These are phyloP conservation scores for Malus sylvestris DNA, from an alignment of 306 rosid species.

Conservation along the genomic window DNA sequence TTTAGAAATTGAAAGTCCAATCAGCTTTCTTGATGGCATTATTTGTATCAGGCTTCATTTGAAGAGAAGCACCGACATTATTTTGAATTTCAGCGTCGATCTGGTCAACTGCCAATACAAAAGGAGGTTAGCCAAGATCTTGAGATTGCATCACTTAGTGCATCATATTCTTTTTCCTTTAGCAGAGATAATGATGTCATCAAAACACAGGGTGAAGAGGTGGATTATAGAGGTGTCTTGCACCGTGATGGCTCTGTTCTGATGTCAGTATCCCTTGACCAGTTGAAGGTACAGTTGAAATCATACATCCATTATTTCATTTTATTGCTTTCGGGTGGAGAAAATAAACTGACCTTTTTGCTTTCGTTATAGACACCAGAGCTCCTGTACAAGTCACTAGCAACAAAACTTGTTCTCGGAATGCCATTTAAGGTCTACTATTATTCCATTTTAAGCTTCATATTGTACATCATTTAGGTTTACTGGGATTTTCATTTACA, in stretches of 20 bases:
- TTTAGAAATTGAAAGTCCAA: conserved; percentile 2
- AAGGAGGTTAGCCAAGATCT: conserved; percentile 55
- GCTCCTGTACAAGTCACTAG: conserved; percentile 84
- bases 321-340: conserved; percentile 1
- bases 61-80: conserved; percentile 91
- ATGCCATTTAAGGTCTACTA: conserved; percentile 91
- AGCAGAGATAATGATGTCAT: conserved; percentile 10
- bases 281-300: conserved; percentile 57
- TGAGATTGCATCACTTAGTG: neutral
- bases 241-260: conserved; percentile 99
- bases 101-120: conserved; percentile 90
- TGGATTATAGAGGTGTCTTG: conserved; percentile 84
- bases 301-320: conserved; percentile 3
- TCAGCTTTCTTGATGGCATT: conserved; percentile 9
- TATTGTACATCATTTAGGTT: conserved; percentile 8
- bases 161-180: neutral
- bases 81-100: conserved; percentile 89
- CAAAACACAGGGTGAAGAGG: conserved; percentile 78
- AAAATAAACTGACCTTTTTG: neutral
- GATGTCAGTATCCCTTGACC: conserved; percentile 80
- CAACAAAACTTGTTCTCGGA: conserved; percentile 82
- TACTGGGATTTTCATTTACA: conserved; percentile 19
- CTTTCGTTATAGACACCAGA: conserved; percentile 57
- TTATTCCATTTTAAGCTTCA: neutral
- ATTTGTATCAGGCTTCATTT: conserved; percentile 66